Evolutionary conservation across 2,329 filamentous ascomycete species (phyloP), one percentile per base, ranked within the genome.

Genomic region (Cytospora chrysosperma): DNA sequence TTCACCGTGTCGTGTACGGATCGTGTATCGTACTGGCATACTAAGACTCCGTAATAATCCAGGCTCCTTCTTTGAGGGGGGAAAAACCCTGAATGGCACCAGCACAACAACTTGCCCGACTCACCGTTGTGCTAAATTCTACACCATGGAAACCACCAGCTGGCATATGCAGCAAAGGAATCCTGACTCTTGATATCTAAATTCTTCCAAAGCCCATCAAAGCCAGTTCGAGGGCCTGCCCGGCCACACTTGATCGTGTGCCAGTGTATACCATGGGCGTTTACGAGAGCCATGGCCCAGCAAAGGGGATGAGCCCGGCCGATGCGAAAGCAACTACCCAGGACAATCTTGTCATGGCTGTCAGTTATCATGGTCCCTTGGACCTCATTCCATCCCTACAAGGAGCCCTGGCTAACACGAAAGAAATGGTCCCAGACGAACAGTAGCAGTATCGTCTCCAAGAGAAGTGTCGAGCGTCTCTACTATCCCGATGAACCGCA

Each of bases 361-460:
- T 84, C 74, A 76, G 82, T 75, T 58, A 56, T 51, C n/a, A 24
- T 21, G 21, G 17, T 28, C 51, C 54, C 59, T 43, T 34, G 7
- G 19, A n/a, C 2, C n/a, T n/a, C n/a, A n/a, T 5, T n/a, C 19
- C 27, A 24, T 27, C 13, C 6, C 17, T 6, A 37, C 10, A 10
- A 47, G 13, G 43, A 34, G 17, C 8, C 40, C 52, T 51, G 24
- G 28, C 62, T 65, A 28, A 27, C 24, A 21, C 24, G 17, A 37
- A 40, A 7, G 8, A 27, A n/a, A 21, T 30, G 28, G 21, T 7
- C 17, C 52, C 70, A 91, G 85, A 97, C 93, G 63, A 97, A 97
- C 74, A 93, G 88, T 73, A 94, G 91, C 76, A 96, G 91, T 72
- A 97, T 97, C 69, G 89, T 93, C 19, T 97, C 93, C 17, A 97